phyloP scores from a whole-genome alignment of 306 rosid species.

The Delonix regia region DNA sequence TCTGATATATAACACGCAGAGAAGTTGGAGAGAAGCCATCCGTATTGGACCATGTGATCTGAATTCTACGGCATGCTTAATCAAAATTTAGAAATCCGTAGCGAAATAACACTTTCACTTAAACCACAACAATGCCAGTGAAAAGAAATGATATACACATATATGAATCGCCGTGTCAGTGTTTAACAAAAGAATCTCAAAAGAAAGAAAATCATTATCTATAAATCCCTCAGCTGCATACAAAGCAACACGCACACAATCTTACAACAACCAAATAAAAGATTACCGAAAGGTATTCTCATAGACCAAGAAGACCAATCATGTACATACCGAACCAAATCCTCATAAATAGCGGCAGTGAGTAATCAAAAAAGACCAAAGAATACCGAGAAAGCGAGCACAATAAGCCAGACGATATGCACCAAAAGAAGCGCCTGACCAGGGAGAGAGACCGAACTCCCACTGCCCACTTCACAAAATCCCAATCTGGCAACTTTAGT shows the following conservation, averaged over 20 bases:
- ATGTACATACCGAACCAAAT: not conserved
- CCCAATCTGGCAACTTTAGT: slow-evolving; percentile 65
- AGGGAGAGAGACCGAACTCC: slow-evolving; percentile 68
- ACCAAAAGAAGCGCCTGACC: slow-evolving; percentile 89
- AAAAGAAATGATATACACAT: not conserved
- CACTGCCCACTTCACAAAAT: slow-evolving; percentile 81
- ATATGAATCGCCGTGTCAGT: not conserved
- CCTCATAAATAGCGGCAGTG: not conserved
- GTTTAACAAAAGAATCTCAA: not conserved
- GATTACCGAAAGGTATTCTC: not conserved
- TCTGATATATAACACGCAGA: not conserved
- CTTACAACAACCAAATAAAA: not conserved
- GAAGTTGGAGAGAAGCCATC: not conserved
- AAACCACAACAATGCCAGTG: not conserved
- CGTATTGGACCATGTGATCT: not conserved
- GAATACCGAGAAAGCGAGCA: slow-evolving; percentile 72
- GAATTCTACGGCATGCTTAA: not conserved
- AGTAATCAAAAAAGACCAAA: slow-evolving; percentile 64
- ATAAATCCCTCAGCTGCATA: slow-evolving; percentile 3
- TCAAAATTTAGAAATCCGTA: not conserved
- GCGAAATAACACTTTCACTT: not conserved
- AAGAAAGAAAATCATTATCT: not conserved
- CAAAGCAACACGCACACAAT: not conserved
- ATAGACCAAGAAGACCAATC: not conserved
- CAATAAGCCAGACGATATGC: slow-evolving; percentile 85